A percentile compares a stretch with the other conserved stretches of the same genome.
Evolutionary conservation across 2,329 filamentous ascomycete species (phyloP).

Genomic region (Alternaria conjuncta): DNA sequence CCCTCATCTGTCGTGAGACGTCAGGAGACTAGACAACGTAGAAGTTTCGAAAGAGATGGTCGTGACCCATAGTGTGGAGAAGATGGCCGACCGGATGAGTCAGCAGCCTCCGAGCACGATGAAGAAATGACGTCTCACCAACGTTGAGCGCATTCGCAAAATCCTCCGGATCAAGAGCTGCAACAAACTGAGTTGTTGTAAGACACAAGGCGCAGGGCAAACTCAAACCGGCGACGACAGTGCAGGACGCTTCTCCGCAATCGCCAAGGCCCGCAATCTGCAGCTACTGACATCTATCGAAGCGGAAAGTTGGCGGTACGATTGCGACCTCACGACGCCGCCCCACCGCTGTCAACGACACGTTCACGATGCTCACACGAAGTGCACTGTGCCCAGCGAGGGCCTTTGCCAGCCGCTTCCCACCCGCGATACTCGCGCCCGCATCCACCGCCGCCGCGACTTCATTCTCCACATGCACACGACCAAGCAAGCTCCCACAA

Average conservation of each 20-base stretch:
- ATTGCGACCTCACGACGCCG: conserved; percentile 5
- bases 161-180: background rate
- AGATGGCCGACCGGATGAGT: background rate
- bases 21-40: background rate
- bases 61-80: background rate
- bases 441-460: conserved; percentile 26
- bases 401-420: conserved; percentile 37
- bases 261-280: conserved; percentile 9
- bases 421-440: conserved; percentile 34
- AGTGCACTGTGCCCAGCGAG: conserved; percentile 41
- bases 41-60: background rate
- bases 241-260: conserved; percentile 2
- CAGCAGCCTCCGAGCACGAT: background rate
- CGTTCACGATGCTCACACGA: conserved; percentile 38
- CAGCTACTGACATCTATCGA: conserved; percentile 7
- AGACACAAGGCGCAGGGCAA: background rate
- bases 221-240: background rate
- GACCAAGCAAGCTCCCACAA: conserved; percentile 28
- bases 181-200: background rate
- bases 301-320: conserved; percentile 8
- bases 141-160: background rate
- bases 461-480: conserved; percentile 39
- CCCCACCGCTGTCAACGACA: background rate
- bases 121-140: conserved; percentile 7
- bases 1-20: background rate